A percentile compares a stretch with the other conserved stretches of the same genome.
Conservation (phyloP, 208 protist genomes). For the Spongospora subterranea region DNA sequence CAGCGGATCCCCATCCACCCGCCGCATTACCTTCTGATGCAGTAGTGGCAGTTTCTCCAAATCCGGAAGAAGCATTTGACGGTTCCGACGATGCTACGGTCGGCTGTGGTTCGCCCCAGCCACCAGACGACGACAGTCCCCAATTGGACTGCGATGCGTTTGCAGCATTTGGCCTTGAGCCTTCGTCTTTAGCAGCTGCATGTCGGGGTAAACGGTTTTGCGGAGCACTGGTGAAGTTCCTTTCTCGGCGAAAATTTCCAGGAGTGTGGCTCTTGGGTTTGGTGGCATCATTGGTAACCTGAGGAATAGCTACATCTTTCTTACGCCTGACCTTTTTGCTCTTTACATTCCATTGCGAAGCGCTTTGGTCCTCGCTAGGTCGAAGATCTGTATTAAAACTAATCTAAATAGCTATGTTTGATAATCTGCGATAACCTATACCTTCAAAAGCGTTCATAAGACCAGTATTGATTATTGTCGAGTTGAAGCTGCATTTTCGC, state of each 20-base stretch:
- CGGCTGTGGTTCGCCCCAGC: background rate
- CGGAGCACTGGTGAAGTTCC: too few species aligned
- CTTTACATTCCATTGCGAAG: conserved; percentile 4
- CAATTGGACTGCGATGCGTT: too few species aligned
- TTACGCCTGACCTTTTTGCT: conserved; percentile 26
- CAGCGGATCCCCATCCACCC: too few species aligned
- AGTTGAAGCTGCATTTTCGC: conserved; percentile 28
- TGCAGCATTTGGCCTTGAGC: too few species aligned
- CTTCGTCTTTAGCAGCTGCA: too few species aligned
- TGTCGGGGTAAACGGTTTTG: background rate
- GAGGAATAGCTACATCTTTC: background rate
- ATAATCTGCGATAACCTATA: background rate
- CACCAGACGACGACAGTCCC: background rate
- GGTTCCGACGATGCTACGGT: too few species aligned
- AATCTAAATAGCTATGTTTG: background rate
- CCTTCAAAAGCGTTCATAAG: conserved; percentile 45
- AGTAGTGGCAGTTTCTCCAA: too few species aligned
- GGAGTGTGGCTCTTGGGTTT: background rate
- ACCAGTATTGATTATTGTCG: background rate
- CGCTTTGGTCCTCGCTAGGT: conserved; percentile 42
- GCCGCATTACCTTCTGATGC: too few species aligned
- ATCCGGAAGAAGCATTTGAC: too few species aligned
- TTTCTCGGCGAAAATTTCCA: too few species aligned
- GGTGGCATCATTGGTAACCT: background rate
- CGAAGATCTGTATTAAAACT: background rate